A percentile compares a stretch with the other conserved stretches of the same genome.
Evolutionary conservation across 2,329 filamentous ascomycete species (phyloP).

Genomic region (Emergomyces orientalis): DNA sequence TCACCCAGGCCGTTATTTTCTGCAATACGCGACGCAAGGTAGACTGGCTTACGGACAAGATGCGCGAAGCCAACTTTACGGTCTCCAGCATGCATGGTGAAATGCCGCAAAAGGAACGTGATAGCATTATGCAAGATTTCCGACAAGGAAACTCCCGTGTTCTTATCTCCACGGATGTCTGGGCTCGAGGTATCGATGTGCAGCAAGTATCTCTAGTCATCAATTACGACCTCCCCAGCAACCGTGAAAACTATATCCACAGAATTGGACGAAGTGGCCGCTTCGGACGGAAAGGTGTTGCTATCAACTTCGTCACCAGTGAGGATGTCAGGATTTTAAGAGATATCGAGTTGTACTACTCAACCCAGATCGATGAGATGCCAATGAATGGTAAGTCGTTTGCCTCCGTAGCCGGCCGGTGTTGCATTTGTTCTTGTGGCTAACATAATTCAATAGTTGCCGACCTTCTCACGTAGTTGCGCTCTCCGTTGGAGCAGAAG

Average conservation of each 20-base stretch:
- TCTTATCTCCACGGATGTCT: conserved; percentile 93
- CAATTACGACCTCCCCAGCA: conserved; percentile 96
- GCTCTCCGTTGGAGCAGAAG: not conserved
- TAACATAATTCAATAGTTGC: conserved; percentile 15
- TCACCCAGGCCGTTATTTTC: conserved; percentile 98
- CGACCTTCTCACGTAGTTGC: conserved; percentile 19
- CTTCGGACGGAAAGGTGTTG: conserved; percentile 96
- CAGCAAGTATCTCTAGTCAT: conserved; percentile 97
- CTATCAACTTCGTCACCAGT: conserved; percentile 98
- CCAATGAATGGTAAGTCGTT: conserved; percentile 74
- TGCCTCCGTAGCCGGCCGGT: not conserved
- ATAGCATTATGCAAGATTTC: conserved; percentile 99
- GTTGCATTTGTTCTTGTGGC: not conserved
- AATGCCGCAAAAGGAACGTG: conserved; percentile 96
- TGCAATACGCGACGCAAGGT: conserved; percentile 99
- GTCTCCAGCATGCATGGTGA: conserved; percentile 98
- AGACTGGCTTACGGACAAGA: conserved; percentile 98
- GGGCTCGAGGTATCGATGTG: conserved; percentile 97
- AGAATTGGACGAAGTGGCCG: conserved; percentile 91
- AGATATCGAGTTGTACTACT: conserved; percentile 95
- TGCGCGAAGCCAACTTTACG: conserved; percentile 97
- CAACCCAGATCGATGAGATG: conserved; percentile 97
- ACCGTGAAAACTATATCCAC: conserved; percentile 99
- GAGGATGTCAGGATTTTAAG: conserved; percentile 95
- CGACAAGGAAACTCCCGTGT: conserved; percentile 92